Evolutionary conservation across 805 yeast species (phyloP).

Genomic region (Candida boidinii): DNA sequence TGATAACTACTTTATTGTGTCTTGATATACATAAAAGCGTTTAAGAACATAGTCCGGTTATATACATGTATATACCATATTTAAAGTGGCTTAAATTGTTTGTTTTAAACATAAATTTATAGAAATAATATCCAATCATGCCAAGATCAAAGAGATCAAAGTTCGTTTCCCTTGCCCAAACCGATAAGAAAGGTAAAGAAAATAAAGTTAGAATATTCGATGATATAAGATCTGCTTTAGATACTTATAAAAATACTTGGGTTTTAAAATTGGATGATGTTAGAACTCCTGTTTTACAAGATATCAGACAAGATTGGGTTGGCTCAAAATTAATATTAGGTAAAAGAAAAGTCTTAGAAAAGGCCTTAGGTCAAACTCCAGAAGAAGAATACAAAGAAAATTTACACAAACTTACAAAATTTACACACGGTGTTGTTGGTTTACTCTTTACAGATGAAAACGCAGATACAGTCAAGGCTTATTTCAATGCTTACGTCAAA

Average conservation of each 20-base stretch:
- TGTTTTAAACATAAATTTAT: too few species aligned
- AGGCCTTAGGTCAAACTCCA: conserved; percentile 81
- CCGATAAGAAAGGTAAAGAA: conserved; percentile 92
- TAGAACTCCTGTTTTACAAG: conserved; percentile 92
- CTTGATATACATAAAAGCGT: too few species aligned
- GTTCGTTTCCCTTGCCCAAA: conserved; percentile 90
- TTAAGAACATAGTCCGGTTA: too few species aligned
- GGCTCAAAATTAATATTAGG: conserved; percentile 89
- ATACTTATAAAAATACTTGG: conserved; percentile 73
- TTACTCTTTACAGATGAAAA: conserved; percentile 82
- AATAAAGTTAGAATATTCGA: conserved; percentile 88
- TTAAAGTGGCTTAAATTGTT: too few species aligned
- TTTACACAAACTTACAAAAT: conserved; percentile 56
- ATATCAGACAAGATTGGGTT: conserved; percentile 84
- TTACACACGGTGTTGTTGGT: conserved; percentile 75
- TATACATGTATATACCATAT: too few species aligned
- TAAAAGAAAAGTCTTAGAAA: conserved; percentile 85
- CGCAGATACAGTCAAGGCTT: conserved; percentile 83
- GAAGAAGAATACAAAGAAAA: conserved; percentile 89
- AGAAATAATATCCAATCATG: too few species aligned
- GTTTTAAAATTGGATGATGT: conserved; percentile 83
- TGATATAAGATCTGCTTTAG: conserved; percentile 78
- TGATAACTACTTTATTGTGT: too few species aligned
- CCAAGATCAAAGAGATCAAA: conserved; percentile 97
- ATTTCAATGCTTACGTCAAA: conserved; percentile 69